Evolutionary conservation across 1,139 yeast genomes (phyloP).

Genomic region (Waltiozyma sp.): DNA sequence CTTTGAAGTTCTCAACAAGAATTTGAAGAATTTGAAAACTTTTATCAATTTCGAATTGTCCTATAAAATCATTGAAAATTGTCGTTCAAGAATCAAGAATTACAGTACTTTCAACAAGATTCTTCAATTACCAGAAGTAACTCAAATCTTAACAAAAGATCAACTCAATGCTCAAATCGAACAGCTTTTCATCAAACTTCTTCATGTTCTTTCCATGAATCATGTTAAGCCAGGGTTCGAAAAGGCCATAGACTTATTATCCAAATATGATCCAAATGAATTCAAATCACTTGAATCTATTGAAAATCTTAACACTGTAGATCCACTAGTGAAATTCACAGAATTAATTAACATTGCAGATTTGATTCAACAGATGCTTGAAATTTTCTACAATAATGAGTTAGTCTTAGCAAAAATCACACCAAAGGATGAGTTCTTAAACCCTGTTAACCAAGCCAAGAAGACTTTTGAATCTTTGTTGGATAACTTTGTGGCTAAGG

Average conservation of each 20-base stretch:
- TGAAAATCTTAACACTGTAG: constrained; percentile 33
- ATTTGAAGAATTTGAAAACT: constrained; percentile 31
- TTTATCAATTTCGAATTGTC: constrained; percentile 36
- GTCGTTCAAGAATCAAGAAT: constrained; percentile 29
- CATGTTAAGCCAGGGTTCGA: constrained; percentile 79
- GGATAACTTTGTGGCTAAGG: constrained; percentile 87
- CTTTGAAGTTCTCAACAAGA: constrained; percentile 35
- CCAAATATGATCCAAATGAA: constrained; percentile 59
- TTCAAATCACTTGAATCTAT: constrained; percentile 23
- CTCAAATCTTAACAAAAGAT: constrained; percentile 22
- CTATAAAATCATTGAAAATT: constrained; percentile 30
- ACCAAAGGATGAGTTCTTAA: constrained; percentile 65
- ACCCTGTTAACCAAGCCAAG: constrained; percentile 72
- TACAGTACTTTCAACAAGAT: constrained; percentile 8
- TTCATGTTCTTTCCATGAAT: constrained; percentile 52
- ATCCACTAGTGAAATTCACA: constrained; percentile 78
- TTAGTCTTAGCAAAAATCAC: constrained; percentile 51
- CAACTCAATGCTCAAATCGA: constrained; percentile 26
- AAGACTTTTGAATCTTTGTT: constrained; percentile 69
- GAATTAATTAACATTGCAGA: constrained; percentile 91
- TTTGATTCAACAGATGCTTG: constrained; percentile 83
- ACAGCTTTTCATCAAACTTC: constrained; percentile 54
- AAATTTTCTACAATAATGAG: constrained; percentile 84
- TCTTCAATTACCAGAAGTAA: constrained; percentile 9
- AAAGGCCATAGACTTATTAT: constrained; percentile 60